Conservation (phyloP, 176 grass and related monocot species). For the Echinochloa phyllopogon region DNA sequence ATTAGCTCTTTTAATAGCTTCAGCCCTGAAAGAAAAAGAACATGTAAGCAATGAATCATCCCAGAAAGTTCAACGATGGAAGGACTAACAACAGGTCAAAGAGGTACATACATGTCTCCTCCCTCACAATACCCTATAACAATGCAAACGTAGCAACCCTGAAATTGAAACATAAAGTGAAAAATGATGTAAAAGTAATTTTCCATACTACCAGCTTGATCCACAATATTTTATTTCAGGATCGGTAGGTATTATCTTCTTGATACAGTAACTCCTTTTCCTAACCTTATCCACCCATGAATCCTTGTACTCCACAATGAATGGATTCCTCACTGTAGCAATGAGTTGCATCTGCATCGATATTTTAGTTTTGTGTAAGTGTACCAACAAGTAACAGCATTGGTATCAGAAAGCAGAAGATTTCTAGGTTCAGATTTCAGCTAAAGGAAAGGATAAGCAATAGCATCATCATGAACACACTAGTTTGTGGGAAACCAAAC, state of each 20-base stretch:
- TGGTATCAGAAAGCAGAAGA: not conserved
- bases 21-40: constrained; percentile 52
- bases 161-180: constrained; percentile 38
- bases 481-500: constrained; percentile 25
- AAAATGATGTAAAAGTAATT: not conserved
- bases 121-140: constrained; percentile 87
- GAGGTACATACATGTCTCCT: constrained; percentile 88
- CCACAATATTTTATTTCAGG: not conserved
- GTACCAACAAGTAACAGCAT: not conserved
- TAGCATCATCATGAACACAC: not conserved
- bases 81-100: constrained; percentile 25
- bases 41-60: not conserved
- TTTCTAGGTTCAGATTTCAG: constrained; percentile 25
- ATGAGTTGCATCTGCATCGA: constrained; percentile 82
- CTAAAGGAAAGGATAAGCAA: not conserved
- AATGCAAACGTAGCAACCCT: constrained; percentile 93
- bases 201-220: not conserved
- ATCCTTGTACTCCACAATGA: constrained; percentile 94
- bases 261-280: not conserved
- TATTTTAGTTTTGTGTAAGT: constrained; percentile 17
- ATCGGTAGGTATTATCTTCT: not conserved
- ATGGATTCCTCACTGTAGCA: constrained; percentile 81
- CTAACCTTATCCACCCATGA: constrained; percentile 95
- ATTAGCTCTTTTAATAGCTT: constrained; percentile 78
- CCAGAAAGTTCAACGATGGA: not conserved